Base-by-base conservation (phyloP, 1,139 yeast species). In the Candida glucosophila region DNA sequence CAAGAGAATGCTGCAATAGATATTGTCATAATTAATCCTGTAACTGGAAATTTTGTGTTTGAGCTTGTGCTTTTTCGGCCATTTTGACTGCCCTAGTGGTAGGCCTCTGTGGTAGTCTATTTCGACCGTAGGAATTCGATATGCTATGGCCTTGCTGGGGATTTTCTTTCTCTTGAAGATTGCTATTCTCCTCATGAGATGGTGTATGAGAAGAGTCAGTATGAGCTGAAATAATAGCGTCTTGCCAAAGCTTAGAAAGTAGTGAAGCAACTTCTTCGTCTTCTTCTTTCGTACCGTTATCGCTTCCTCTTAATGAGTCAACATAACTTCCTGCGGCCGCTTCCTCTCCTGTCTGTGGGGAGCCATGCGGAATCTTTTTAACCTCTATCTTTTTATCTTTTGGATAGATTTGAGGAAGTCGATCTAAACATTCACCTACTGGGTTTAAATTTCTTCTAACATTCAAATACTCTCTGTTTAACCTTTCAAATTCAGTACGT, bases 381-480 rank as follows among this genome's bases (percentile, higher is more conserved):
- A 47, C 36, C 25, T 46, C 52, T 25, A 51, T 33, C 3, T 43
- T 49, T 14, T 43, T 39, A 12, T 32, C 34, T 14, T 37, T 39
- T 5, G 22, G 26, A 22, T 41, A 31, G 19, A 34, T 40, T 21
- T 45, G 47, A 18, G 50, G 54, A 13, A 60, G 42, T 35, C 90
- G 54, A 23, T 63, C 59, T 22, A 81, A 52, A 7, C 83, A 67
- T 28, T 74, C 81, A 1, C 71, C 69, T 4, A 80, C 55, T 0
- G 95, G 94, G 34, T 80, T 80, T 20, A 59, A 55, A 45, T 77
- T 72, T 34, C 92, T 61, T 38, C 86, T 56, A 0, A 79, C 78
- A 37, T 74, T 79, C 28, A 76, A 56, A 39, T 76, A 80, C 41
- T 82, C 94, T 34, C 86, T 59, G 13, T 85, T 73, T 23, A 80